A percentile compares a stretch with the other conserved stretches of the same genome.
Conservation (phyloP, 371 early-diverging fungal species). For the Rhizopus stolonifer region DNA sequence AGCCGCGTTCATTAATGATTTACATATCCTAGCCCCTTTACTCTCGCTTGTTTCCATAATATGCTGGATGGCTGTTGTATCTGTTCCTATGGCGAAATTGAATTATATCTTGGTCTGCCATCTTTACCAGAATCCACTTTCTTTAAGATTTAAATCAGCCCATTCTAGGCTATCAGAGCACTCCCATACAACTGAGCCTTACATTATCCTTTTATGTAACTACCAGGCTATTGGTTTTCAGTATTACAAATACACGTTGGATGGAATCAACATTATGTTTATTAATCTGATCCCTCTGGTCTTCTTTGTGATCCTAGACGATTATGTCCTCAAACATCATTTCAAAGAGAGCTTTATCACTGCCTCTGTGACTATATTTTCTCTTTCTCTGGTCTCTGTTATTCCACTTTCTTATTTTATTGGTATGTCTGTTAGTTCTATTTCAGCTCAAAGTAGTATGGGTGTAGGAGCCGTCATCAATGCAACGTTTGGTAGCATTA, state of each 20-base stretch:
- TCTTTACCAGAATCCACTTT: constrained; percentile 76
- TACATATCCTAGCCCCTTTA: constrained; percentile 65
- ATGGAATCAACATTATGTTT: constrained; percentile 95
- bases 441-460: constrained; percentile 91
- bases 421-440: constrained; percentile 94
- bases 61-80: constrained; percentile 85
- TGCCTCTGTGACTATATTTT: constrained; percentile 71
- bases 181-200: constrained; percentile 21
- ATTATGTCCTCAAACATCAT: too few species aligned
- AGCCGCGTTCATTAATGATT: background rate
- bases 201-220: constrained; percentile 72
- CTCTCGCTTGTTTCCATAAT: constrained; percentile 71
- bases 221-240: constrained; percentile 77
- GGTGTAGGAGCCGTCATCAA: constrained; percentile 94
- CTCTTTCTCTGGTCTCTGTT: constrained; percentile 77
- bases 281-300: constrained; percentile 88
- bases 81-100: constrained; percentile 93
- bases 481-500: constrained; percentile 95
- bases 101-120: constrained; percentile 74
- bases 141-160: constrained; percentile 65
- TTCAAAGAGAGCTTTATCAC: constrained; percentile 60
- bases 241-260: constrained; percentile 92
- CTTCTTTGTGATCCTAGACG: constrained; percentile 79
- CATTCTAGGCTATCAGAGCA: constrained; percentile 22
- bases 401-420: constrained; percentile 95